Evolutionary conservation across 306 rosid species (phyloP).

Genomic region (Hippophae rhamnoides): DNA sequence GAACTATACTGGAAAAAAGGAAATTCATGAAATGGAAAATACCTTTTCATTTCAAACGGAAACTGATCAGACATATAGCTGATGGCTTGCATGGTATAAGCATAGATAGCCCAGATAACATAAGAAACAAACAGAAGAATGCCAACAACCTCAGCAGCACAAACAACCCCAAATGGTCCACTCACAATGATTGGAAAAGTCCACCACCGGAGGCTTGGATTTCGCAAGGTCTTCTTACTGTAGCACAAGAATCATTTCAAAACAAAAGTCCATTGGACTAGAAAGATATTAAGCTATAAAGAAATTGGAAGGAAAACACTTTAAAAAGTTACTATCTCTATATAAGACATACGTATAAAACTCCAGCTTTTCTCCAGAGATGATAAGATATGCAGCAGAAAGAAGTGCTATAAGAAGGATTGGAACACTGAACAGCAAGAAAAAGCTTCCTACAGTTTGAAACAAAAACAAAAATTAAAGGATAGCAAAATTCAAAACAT

Average conservation of each 20-base stretch:
- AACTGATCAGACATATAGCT: constrained; percentile 5
- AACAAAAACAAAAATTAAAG: neutral
- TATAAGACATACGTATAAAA: constrained; percentile 22
- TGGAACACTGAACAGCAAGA: constrained; percentile 48
- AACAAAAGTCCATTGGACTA: constrained; percentile 8
- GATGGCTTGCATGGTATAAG: constrained; percentile 34
- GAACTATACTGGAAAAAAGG: neutral
- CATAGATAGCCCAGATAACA: constrained; percentile 59
- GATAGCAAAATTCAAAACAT: too few relatives aligned
- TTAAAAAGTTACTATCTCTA: neutral
- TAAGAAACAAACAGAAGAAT: constrained; percentile 46
- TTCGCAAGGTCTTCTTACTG: constrained; percentile 42
- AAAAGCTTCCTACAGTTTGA: constrained; percentile 49
- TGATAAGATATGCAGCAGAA: constrained; percentile 38
- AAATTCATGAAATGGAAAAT: constrained; percentile 5
- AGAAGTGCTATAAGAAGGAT: constrained; percentile 58
- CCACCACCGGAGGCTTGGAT: constrained; percentile 66
- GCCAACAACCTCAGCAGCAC: constrained; percentile 73
- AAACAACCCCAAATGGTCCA: constrained; percentile 85
- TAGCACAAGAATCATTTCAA: neutral
- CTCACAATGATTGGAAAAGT: constrained; percentile 74
- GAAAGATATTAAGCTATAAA: neutral
- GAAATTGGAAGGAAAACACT: neutral
- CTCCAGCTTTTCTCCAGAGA: constrained; percentile 53
- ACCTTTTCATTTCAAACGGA: constrained; percentile 38